These are phyloP conservation scores for Vigna nakashimae DNA, from an alignment of 306 rosid genomes.

Conservation along the genomic window DNA sequence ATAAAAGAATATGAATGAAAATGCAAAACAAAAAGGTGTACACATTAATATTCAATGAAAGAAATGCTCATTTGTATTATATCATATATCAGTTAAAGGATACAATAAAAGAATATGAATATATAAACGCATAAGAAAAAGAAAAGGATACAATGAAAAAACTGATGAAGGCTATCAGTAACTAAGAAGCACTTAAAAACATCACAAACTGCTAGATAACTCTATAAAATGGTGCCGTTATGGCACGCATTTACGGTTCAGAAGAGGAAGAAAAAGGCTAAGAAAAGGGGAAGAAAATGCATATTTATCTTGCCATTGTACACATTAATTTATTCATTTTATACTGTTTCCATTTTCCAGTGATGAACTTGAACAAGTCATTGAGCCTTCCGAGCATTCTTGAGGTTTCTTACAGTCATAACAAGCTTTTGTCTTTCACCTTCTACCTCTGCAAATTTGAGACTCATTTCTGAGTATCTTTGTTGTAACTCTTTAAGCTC, in stretches of 20 bases:
- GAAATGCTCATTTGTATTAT: conserved; percentile 36
- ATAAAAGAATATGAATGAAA: not conserved
- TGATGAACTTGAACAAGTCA: conserved; percentile 36
- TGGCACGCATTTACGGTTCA: conserved; percentile 37
- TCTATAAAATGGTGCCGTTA: conserved; percentile 49
- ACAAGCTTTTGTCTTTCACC: conserved; percentile 98
- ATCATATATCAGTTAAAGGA: conserved; percentile 40
- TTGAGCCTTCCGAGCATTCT: conserved; percentile 65
- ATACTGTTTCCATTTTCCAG: conserved; percentile 32
- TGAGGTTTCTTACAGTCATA: conserved; percentile 84
- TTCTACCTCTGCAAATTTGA: conserved; percentile 96
- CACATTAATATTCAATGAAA: conserved; percentile 23
- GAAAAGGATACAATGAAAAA: conserved; percentile 26
- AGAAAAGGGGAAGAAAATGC: conserved; percentile 14
- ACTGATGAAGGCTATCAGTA: conserved; percentile 40
- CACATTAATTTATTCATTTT: conserved; percentile 63
- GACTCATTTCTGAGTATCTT: conserved; percentile 98
- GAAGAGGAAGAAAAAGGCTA: not conserved
- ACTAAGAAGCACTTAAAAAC: conserved; percentile 40
- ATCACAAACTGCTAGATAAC: conserved; percentile 40
- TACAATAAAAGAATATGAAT: conserved; percentile 54
- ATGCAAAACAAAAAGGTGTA: not conserved
- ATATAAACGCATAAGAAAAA: conserved; percentile 9
- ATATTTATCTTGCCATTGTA: conserved; percentile 48
- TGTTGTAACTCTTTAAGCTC: conserved; percentile 92